A percentile compares a stretch with the other conserved stretches of the same genome.
phyloP scores from a whole-genome alignment of 345 rosid genomes.

The Populus pruinosa region DNA sequence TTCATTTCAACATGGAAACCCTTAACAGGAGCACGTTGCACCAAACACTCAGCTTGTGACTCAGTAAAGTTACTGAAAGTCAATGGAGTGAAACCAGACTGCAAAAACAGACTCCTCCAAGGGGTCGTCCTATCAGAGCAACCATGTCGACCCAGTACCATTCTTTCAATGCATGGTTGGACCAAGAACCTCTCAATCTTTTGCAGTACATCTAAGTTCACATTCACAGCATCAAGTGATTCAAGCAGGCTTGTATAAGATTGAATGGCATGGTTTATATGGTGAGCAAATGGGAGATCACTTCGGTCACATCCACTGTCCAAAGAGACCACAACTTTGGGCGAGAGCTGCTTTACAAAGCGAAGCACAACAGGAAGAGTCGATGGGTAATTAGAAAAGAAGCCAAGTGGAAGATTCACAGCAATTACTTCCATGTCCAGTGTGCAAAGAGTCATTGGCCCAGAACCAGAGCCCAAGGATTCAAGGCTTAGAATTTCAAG shows the following conservation, averaged over 20 bases:
- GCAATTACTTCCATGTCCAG: conserved; percentile 56
- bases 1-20: conserved; percentile 30
- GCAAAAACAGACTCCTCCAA: conserved; percentile 24
- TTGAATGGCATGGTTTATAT: conserved; percentile 21
- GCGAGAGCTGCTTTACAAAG: conserved; percentile 25
- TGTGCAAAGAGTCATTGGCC: conserved; percentile 26
- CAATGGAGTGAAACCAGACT: conserved; percentile 20
- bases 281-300: conserved; percentile 29
- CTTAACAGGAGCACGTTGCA: conserved; percentile 19
- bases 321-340: conserved; percentile 25
- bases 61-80: conserved; percentile 29
- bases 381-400: conserved; percentile 53
- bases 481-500: conserved; percentile 62
- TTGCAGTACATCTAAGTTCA: conserved; percentile 15
- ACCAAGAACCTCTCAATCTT: conserved; percentile 28
- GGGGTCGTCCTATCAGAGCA: conserved; percentile 15
- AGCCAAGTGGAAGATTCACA: conserved; percentile 64
- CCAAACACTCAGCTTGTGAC: conserved; percentile 28
- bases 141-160: conserved; percentile 18
- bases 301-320: conserved; percentile 27
- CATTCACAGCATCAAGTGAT: conserved; percentile 29
- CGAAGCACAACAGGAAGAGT: conserved; percentile 29
- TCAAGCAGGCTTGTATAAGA: conserved; percentile 24
- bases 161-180: conserved; percentile 22
- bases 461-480: conserved; percentile 47